Conservation (phyloP, 73 alveolate species). For the Breviolum minutum region DNA sequence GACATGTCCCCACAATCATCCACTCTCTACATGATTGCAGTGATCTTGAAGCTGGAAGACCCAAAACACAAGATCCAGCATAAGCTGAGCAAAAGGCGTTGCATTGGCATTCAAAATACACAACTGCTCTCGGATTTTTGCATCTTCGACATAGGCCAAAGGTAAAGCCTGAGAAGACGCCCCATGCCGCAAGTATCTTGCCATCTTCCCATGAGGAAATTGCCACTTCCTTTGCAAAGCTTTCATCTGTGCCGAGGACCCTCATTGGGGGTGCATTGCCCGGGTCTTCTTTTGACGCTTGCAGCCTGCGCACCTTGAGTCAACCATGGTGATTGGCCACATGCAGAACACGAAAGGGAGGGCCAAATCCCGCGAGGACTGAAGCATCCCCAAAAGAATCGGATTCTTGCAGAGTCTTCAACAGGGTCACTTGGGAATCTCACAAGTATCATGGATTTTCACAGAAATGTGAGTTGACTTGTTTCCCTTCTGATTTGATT, state of each 20-base stretch:
- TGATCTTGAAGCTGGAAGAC: no score
- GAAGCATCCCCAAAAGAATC: no score
- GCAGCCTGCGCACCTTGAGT: constrained; percentile 71
- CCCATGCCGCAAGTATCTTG: background rate
- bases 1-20: no score
- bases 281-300: constrained; percentile 57
- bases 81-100: background rate
- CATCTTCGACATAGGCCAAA: constrained; percentile 13
- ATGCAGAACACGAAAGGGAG: no score
- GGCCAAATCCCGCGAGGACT: no score
- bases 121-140: constrained; percentile 12
- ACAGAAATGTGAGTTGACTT: no score
- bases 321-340: background rate
- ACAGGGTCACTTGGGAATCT: no score
- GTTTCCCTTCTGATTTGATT: no score
- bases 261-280: constrained; percentile 87
- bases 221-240: background rate
- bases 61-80: no score
- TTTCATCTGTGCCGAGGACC: background rate
- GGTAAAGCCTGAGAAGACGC: constrained; percentile 48
- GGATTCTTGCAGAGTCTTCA: no score
- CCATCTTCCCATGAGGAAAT: background rate
- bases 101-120: constrained; percentile 47
- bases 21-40: no score
- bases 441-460: no score